Conservation (phyloP, 139 green algal species). For the Edaphochlamys debaryana region DNA sequence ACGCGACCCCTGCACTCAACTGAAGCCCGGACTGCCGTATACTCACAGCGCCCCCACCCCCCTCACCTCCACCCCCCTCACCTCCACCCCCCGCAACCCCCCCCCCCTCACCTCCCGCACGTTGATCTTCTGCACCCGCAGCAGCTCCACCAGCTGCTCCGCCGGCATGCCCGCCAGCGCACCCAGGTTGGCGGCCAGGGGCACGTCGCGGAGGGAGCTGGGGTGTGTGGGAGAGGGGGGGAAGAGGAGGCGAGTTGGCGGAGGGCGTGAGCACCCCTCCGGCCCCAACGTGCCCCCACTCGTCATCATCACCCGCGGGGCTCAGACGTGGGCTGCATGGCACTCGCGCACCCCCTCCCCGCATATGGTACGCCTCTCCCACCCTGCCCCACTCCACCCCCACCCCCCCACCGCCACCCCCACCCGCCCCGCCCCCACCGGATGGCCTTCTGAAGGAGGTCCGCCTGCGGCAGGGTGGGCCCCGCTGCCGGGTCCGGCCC, state of each 20-base stretch:
- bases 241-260: not conserved
- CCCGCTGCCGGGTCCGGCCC: not conserved
- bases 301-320: too few species aligned
- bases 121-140: conserved; percentile 33
- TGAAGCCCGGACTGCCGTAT: too few species aligned
- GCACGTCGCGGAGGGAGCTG: conserved; percentile 34
- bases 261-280: not conserved
- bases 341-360: too few species aligned
- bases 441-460: conserved; percentile 41
- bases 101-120: conserved; percentile 32
- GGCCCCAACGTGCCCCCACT: not conserved
- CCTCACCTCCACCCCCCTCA: not conserved
- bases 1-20: too few species aligned
- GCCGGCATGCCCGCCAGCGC: conserved; percentile 51
- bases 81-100: not conserved
- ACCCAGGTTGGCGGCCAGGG: conserved; percentile 48
- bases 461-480: conserved; percentile 30
- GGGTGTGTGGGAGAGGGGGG: not conserved
- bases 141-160: conserved; percentile 52
- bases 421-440: not conserved
- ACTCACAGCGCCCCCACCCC: not conserved
- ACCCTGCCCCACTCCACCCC: not conserved
- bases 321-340: too few species aligned
- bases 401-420: not conserved
- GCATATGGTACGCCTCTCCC: not conserved